Evolutionary conservation across 176 grass and related monocot species (phyloP), one percentile per base, ranked within the genome.

Genomic region (Paspalum vaginatum): DNA sequence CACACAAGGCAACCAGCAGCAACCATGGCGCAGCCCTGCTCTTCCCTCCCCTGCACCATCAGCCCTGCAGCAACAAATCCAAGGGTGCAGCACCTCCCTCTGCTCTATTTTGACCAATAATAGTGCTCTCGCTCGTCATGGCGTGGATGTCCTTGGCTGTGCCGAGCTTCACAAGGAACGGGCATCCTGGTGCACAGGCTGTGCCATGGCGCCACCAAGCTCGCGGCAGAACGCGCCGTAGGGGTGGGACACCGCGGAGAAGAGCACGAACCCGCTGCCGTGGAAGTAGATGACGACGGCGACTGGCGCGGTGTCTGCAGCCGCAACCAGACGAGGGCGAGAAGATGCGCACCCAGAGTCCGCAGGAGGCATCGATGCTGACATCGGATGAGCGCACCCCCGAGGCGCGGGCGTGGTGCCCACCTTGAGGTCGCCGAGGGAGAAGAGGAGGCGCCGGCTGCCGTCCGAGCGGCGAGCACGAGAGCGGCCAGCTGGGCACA

Each of bases 221-320:
- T 80, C 67, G 59, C 83, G 83, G 88, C 86, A 79, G 22, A 82
- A 46, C 8, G 24, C 73, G 60, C 91, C 88, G 44, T 83, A 61
- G n/a, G 65, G 59, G 54, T 57, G 5, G 6, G 83, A 85, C 1
- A 89, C 56, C 0, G 89, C 22, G 9, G 89, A 89, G 46, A 89
- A 25, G 63, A 87, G 63, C 44, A 61, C 40, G 89, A 91, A 95
- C 44, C 93, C 93, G 40, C 93, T 84, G 38, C 93, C 87, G 77
- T 95, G 93, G 85, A 88, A 85, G 81, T 85, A 79, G 25, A 95
- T 72, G 21, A 95, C 18, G 18, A 89, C 69, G 54, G 91, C 81
- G 54, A 79, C 45, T 11, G 74, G 64, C 11, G 49, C 14, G 0
- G 12, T 0, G 11, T 43, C 22, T n/a, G 65, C 42, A 4, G 1